Percentiles rank a stretch among this genome's conserved stretches.
phyloP scores from a whole-genome alignment of 495 filamentous ascomycete genomes.

The Antarctomyces pellizariae region DNA sequence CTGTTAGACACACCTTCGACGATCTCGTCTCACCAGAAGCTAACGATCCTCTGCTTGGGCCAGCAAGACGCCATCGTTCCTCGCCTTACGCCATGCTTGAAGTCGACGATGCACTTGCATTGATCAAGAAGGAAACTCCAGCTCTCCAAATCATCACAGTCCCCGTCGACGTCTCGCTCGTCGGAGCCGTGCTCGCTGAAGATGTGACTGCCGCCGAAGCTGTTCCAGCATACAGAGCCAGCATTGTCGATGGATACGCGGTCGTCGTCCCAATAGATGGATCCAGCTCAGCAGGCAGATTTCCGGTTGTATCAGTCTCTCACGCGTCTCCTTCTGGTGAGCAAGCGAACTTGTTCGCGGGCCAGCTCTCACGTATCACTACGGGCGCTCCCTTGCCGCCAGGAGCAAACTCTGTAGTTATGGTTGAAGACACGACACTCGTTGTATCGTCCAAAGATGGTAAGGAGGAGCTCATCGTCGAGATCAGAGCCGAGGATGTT shows the following conservation, averaged over 20 bases:
- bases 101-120: slow-evolving; percentile 53
- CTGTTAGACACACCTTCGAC: slow-evolving; percentile 47
- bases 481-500: slow-evolving; percentile 59
- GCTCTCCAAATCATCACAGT: slow-evolving; percentile 25
- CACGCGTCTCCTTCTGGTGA: slow-evolving; percentile 57
- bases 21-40: slow-evolving; percentile 37
- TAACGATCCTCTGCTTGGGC: slow-evolving; percentile 63
- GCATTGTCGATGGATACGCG: slow-evolving; percentile 95
- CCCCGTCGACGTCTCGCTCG: slow-evolving; percentile 34
- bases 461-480: slow-evolving; percentile 63
- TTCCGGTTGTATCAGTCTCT: slow-evolving; percentile 69
- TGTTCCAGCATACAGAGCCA: slow-evolving; percentile 83
- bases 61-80: slow-evolving; percentile 49
- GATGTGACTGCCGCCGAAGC: slow-evolving; percentile 58
- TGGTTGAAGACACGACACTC: slow-evolving; percentile 86
- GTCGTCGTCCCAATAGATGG: slow-evolving; percentile 35
- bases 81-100: slow-evolving; percentile 87
- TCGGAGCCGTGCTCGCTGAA: slow-evolving; percentile 59
- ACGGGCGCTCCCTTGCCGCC: slow-evolving; percentile 81
- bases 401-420: slow-evolving; percentile 77
- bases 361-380: slow-evolving; percentile 72
- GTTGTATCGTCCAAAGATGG: slow-evolving; percentile 50
- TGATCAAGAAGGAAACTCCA: slow-evolving; percentile 49
- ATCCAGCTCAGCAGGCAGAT: slow-evolving; percentile 42
- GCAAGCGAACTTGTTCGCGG: slow-evolving; percentile 32